Base-by-base conservation (phyloP, 108 stramenopile species). In the Parmales sp. region DNA sequence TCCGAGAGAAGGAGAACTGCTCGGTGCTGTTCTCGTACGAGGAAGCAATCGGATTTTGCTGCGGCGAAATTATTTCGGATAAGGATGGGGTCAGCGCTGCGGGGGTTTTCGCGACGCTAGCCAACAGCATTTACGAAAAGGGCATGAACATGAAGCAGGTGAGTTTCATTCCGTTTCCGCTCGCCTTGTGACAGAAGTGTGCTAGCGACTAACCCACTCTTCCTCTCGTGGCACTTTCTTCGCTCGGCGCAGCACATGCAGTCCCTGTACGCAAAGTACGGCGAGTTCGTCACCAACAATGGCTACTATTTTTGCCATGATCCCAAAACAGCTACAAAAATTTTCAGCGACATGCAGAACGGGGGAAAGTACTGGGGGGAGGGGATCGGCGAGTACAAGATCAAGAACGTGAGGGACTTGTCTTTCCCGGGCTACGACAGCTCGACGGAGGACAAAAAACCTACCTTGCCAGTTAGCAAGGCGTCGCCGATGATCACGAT, bases 21-120 rank as follows among this genome's bases (percentile, higher is more conserved):
- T 69, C 72, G 28, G 81, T 92, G 51, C 51, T 96, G 31, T 88
- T 96, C 69, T 80, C 85, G 5, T 96, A 95, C 67, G 97, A 98
- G 84, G 97, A 98, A 72, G 95, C 95, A 25, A 93, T 98, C 51
- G 97, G 97, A 9, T 95, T 80, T 76, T 89, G 69, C 84, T 84
- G 66, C 41, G 93, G 93, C 0, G 90, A 91, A 54, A 80, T 93
- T 20, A 80, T 95, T 8, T 83, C 83, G 39, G 97, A 98, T 72
- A 98, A 93, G 80, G 91, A 93, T 72, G 91, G 91, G 3, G 75
- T 93, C 11, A 84, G 76, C 63, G 89, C 89, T 25, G 67, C 86
- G 64, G 88, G 79, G 8, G 86, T 95, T 1, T 79, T 96, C 65
- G 77, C 86, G 5, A 89, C 95, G 69, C 79, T 98, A 78, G 86